Evolutionary conservation across 192 early-diverging fungal genomes (phyloP).

Genomic region (Phlyctochytrium bullatum): DNA sequence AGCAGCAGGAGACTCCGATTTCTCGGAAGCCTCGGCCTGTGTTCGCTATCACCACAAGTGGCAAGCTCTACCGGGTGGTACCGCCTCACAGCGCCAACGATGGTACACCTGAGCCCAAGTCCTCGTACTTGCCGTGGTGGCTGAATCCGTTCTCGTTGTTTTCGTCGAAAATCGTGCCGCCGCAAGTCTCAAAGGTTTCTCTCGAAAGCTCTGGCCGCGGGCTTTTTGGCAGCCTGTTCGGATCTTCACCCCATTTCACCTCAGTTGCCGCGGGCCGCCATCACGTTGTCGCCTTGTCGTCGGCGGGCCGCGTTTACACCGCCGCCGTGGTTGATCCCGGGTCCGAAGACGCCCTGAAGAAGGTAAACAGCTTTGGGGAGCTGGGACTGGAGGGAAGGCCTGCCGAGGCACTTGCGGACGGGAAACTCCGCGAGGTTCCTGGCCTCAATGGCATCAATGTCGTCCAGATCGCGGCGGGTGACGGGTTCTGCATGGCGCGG

Average conservation of each 20-base stretch:
- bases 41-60: neutral
- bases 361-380: constrained; percentile 25
- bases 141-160: too few relatives aligned
- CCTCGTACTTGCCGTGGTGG: too few relatives aligned
- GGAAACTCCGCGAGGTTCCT: constrained; percentile 2
- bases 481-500: constrained; percentile 26
- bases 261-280: constrained; percentile 28
- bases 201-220: too few relatives aligned
- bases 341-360: constrained; percentile 8
- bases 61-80: neutral
- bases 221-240: neutral
- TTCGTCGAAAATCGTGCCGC: too few relatives aligned
- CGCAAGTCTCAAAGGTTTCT: too few relatives aligned
- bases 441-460: neutral
- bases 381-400: neutral
- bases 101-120: neutral
- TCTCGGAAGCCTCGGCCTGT: neutral
- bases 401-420: neutral
- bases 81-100: neutral
- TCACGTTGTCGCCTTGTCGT: constrained; percentile 35
- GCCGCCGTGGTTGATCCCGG: neutral
- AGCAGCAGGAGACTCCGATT: neutral
- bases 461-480: constrained; percentile 35
- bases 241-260: constrained; percentile 16
- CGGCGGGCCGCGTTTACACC: constrained; percentile 23